phyloP scores from a whole-genome alignment of 2,329 filamentous ascomycete species.

The Cytospora piceae region DNA sequence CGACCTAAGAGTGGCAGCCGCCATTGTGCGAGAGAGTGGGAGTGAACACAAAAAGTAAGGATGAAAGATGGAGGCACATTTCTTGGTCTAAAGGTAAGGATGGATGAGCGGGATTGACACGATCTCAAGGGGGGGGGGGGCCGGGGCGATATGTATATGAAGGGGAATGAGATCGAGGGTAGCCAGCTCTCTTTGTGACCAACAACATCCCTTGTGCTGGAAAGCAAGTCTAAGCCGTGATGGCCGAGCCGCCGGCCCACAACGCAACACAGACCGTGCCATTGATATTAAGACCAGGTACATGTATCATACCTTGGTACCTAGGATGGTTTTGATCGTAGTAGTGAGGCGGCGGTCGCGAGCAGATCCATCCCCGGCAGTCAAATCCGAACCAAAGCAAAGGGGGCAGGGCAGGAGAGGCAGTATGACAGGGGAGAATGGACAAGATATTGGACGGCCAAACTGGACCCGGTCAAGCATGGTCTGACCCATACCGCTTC shows the following conservation, averaged over 20 bases:
- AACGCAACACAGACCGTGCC: slow-evolving; percentile 6
- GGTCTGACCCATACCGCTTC: slow-evolving; percentile 7
- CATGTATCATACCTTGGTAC: slow-evolving; percentile 17
- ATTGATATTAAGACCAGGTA: slow-evolving; percentile 24
- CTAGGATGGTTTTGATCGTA: not conserved
- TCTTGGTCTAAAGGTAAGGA: not conserved
- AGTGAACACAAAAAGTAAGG: not conserved
- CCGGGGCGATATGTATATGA: slow-evolving; percentile 22
- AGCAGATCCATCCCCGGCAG: slow-evolving; percentile 19
- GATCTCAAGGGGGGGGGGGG: not conserved
- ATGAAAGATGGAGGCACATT: not conserved
- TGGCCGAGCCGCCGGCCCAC: slow-evolving; percentile 1
- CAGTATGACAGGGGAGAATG: slow-evolving; percentile 1
- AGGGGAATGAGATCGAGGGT: not conserved
- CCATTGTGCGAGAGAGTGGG: slow-evolving; percentile 8
- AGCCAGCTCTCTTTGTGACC: slow-evolving; percentile 5
- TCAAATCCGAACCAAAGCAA: slow-evolving; percentile 7
- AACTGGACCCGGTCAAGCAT: slow-evolving; percentile 20
- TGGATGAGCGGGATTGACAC: not conserved
- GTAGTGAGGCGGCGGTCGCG: slow-evolving; percentile 17
- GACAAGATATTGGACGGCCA: slow-evolving; percentile 16
- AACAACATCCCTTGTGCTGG: slow-evolving; percentile 21
- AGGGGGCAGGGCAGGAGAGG: slow-evolving; percentile 7
- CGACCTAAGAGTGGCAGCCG: slow-evolving; percentile 15
- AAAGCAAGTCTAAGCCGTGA: slow-evolving; percentile 17